Evolutionary conservation across 1,284 basidiomycete species (phyloP), one percentile per base, ranked within the genome.

Genomic region (Malassezia yamatoensis): DNA sequence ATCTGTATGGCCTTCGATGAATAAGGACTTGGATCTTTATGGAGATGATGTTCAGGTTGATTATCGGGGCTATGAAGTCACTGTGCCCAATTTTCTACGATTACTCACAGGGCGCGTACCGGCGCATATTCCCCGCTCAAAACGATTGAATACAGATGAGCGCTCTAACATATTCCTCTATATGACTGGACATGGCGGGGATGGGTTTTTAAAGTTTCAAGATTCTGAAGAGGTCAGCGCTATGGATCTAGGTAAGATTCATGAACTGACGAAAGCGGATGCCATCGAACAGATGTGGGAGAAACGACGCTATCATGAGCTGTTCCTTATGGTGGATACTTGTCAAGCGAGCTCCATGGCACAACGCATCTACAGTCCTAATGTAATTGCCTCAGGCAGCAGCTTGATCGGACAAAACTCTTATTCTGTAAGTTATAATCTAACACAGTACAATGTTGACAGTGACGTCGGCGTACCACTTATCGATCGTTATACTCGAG

Each of bases 211-310:
- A 65, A 98, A 98, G 76, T 98, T 99, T 75, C 93, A 98, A 74
- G 93, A 99, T 75, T 89, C 89, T 72, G 93, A 98, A 75, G 94
- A 99, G 74, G 89, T 98, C 64, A 89, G 86, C 51, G 90, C 93
- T 0, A 89, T 88, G 57, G 93, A 98, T 37, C 56, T 74, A 29
- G 59, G 60, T 61, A 29, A 35, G 55, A 32, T 12, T 7, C 8
- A 10, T 18, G n/a, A n/a, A 24, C 29, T 21, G 21, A 37, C 39
- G 82, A 29, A 94, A 36, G 91, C 93, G 0, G 93, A 98, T 74
- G 91, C 93, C 0, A 86, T 98, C 59, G 90, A 90, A 75, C 90
- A 96, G 76, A 98, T 98, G 93, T 90, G 86, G 81, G 86, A 91
- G 74, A 96, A 96, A 79, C 85, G 87, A 70, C 79, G 72, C 20